A percentile compares a stretch with the other conserved stretches of the same genome.
Conservation (phyloP, 805 yeast genomes). For the Kodamaea nitidulidarum region DNA sequence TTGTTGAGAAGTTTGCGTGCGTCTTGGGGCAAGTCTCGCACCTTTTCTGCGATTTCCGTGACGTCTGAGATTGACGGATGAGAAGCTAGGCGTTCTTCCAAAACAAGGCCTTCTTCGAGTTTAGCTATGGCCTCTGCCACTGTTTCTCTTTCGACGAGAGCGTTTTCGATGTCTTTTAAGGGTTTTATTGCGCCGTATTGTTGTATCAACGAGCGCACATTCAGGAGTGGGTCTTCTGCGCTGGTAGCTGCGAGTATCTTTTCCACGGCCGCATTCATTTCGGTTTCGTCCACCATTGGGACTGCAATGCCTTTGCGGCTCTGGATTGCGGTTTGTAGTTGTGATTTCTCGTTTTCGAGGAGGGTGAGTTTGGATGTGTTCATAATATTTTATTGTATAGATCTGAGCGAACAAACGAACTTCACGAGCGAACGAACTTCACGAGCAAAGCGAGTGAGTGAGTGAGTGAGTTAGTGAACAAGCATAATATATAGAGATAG, state of each 20-base stretch:
- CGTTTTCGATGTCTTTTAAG: constrained; percentile 7
- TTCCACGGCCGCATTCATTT: constrained; percentile 2
- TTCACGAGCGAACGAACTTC: no score
- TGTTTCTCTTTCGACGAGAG: constrained; percentile 6
- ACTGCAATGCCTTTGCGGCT: background rate
- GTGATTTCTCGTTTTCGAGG: constrained; percentile 18
- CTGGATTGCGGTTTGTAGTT: background rate
- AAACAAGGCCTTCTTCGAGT: constrained; percentile 8
- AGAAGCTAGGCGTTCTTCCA: constrained; percentile 1
- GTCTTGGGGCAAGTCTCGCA: constrained; percentile 4
- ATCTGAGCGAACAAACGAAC: no score
- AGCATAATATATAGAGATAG: no score
- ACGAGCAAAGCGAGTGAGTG: no score
- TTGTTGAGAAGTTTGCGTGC: constrained; percentile 1
- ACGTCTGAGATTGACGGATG: constrained; percentile 10
- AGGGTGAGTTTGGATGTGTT: constrained; percentile 9
- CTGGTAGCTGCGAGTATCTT: constrained; percentile 5
- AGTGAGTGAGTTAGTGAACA: no score
- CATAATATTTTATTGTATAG: no score
- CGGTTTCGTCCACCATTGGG: constrained; percentile 1
- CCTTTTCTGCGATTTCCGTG: constrained; percentile 13
- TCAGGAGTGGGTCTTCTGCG: constrained; percentile 5
- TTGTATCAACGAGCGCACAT: constrained; percentile 11
- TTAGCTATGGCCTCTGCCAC: background rate
- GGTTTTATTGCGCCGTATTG: constrained; percentile 13